Base-by-base conservation (phyloP, 2,329 filamentous ascomycete species). In the Stachybotrys echinatus region DNA sequence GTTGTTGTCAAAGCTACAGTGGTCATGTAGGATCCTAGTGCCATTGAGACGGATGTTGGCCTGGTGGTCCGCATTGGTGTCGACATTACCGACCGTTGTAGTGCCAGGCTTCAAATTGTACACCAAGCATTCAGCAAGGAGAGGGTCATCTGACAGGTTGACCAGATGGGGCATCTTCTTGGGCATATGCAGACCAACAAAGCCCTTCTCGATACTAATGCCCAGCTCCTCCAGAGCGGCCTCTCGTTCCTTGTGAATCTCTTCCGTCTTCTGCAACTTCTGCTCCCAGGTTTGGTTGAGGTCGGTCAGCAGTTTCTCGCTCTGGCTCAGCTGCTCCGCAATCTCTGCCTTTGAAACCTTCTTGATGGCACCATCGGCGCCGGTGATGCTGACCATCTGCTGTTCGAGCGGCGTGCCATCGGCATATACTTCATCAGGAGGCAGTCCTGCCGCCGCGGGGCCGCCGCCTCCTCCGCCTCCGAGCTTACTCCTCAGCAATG, bases 101-200 rank as follows among this genome's bases (percentile, higher is more conserved):
- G 84, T 88, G 27, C 94, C 94, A 6, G 94, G 92, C 68, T 99
- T 99, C 58, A 99, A 81, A 62, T 99, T 99, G 73, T 99, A 99
- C 38, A 99, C 90, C 51, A 99, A 75, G 70, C 94, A 99, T 72
- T 99, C 94, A 5, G 92, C 92, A 42, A 99, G 79, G 27, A 99
- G 76, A 8, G 94, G 94, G 63, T 94, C 89, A 64, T 94, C 89
- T n/a, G 92, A 96, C 58, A 99, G 73, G 66, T 99, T 99, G 70
- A 99, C 94, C 70, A 99, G 73, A 83, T 99, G 94, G 8, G 94
- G 94, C 89, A 97, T 99, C 72, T 96, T 96, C 74, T 99, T 99
- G 1, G 94, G 94, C 19, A 92, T 97, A 52, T 90, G 92, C 53
- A 99, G 75, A 14, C 94, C 94, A 53, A 99, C 86, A 63, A 96